Evolutionary conservation across 139 green algal species (phyloP), one percentile per base, ranked within the genome.

Genomic region (Asterochloris erici): DNA sequence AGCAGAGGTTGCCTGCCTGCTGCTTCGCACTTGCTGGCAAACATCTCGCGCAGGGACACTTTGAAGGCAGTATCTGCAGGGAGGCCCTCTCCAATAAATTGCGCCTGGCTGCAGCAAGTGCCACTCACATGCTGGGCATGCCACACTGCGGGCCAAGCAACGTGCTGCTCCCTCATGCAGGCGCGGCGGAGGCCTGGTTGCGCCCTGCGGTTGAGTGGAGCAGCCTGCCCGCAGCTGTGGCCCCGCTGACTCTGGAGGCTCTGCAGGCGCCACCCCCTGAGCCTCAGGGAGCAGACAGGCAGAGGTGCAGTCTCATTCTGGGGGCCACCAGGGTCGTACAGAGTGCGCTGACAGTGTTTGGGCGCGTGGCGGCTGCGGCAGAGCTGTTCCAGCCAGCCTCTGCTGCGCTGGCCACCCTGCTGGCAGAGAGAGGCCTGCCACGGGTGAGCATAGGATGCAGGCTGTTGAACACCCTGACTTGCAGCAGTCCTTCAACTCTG

Each of bases 321-420:
- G 86, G 85, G 16, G 88, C 89, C 13, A 69, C 95, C 38, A 79
- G 90, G 73, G 76, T 88, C 16, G 76, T 92, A 0, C 71, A 27
- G 62, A 38, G 81, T 38, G 79, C 74, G 11, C 85, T 83, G 2
- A 68, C 83, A 74, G 64, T 85, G 27, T 83, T 89, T 81, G 73
- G 60, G 19, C 62, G 77, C 24, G 24, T 90, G n/a, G 28, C 79
- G 14, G 83, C 91, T 1, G 78, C 91, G 27, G 86, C 91, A 9
- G 91, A 94, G 85, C 82, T 92, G 0, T 88, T 95, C 74, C 62
- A 89, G 38, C 26, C 68, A 69, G 82, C 82, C 1, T 1, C 76
- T 19, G 14, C 19, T 54, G 60, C 73, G 14, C 15, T 84, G 73
- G 16, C 47, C 11, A 54, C 13, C 4, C 63, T 84, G 73, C 0